These are phyloP conservation scores for Cladosporium sp. DNA, from an alignment of 2,329 filamentous ascomycete species.

Conservation along the genomic window DNA sequence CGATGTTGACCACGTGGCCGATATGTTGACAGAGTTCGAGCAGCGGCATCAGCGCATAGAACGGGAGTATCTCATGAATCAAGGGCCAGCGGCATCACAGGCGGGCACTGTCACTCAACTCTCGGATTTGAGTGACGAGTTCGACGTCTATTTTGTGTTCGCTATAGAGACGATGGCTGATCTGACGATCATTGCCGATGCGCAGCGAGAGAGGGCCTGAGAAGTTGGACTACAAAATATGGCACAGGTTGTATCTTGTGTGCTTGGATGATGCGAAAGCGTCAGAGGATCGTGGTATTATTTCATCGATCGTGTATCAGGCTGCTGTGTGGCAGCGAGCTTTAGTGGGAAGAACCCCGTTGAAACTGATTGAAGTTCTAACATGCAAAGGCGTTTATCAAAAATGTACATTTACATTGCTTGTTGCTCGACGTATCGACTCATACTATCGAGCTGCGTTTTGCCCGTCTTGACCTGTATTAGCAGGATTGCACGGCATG, in stretches of 20 bases:
- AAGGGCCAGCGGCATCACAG: too few relatives aligned
- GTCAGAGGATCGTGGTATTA: background rate
- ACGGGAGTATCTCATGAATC: background rate
- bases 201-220: background rate
- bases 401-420: conserved; percentile 15
- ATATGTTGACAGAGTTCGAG: background rate
- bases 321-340: too few relatives aligned
- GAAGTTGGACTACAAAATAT: background rate
- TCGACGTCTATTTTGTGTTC: background rate
- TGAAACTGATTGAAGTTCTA: background rate
- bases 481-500: background rate
- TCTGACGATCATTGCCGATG: background rate
- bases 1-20: background rate
- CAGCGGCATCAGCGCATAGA: background rate
- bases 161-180: background rate
- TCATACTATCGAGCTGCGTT: conserved; percentile 49
- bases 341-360: too few relatives aligned
- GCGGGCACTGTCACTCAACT: background rate
- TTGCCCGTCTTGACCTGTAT: conserved; percentile 39
- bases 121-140: background rate
- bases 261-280: background rate
- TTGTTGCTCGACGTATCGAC: conserved; percentile 37
- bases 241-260: background rate
- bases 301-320: too few relatives aligned
- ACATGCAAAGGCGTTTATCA: background rate